A percentile compares a stretch with the other conserved stretches of the same genome.
Conservation (phyloP, 148 eudicot genomes). For the Nepenthes mirabilis region DNA sequence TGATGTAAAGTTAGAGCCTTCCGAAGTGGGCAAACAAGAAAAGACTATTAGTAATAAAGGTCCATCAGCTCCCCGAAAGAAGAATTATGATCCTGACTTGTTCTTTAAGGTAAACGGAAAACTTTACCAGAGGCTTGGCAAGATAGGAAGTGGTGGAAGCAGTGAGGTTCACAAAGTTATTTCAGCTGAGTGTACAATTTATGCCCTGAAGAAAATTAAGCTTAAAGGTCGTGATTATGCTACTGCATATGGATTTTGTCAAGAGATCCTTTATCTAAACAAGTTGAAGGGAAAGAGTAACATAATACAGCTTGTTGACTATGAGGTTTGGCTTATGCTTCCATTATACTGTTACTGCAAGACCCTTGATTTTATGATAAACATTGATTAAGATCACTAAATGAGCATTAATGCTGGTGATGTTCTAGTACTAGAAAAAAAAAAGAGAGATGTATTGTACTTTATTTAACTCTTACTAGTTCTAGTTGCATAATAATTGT, state of each 20-base stretch:
- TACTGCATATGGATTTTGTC: conserved; percentile 91
- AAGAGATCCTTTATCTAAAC: conserved; percentile 81
- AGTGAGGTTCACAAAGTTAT: conserved; percentile 99
- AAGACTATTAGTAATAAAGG: conserved; percentile 30
- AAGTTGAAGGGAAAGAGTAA: conserved; percentile 75
- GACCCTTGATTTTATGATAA: background rate
- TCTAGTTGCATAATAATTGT: no score
- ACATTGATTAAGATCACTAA: background rate
- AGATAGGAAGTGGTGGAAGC: conserved; percentile 99
- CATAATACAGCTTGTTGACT: conserved; percentile 92
- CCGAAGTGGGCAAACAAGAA: conserved; percentile 50
- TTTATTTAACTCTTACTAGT: no score
- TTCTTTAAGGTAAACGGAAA: conserved; percentile 95
- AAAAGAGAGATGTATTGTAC: no score
- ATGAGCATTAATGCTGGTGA: no score
- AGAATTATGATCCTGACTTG: conserved; percentile 65
- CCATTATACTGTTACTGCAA: background rate
- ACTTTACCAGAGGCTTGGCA: conserved; percentile 95
- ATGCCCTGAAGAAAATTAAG: conserved; percentile 91
- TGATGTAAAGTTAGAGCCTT: conserved; percentile 38
- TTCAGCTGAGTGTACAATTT: conserved; percentile 80
- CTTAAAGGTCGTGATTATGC: conserved; percentile 97
- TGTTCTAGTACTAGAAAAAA: no score
- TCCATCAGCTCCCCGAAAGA: conserved; percentile 42
- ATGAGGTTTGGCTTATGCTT: conserved; percentile 47